Evolutionary conservation across 495 filamentous ascomycete species (phyloP), one percentile per base, ranked within the genome.

Genomic region (Daldinia vernicosa): DNA sequence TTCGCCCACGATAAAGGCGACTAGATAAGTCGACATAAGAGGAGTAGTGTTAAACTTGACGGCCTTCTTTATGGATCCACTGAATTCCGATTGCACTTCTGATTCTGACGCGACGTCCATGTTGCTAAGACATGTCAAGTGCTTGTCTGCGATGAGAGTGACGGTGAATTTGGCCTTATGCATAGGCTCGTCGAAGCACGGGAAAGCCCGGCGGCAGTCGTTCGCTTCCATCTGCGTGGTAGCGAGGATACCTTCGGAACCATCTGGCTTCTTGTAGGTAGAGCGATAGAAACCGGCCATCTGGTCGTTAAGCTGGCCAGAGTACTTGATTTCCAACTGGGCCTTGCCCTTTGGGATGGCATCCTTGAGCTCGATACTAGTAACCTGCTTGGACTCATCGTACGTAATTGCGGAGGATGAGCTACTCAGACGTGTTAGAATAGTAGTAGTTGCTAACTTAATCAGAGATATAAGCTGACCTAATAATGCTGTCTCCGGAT

Each of bases 151-250:
- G 65, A 93, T 86, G 45, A 93, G 83, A 2, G 91, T 93, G 65
- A 93, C 82, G 33, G 89, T 90, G 77, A 91, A 93, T 60, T 84
- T 85, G 53, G 91, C 88, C 79, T 93, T 93, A 58, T 93, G 82
- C 60, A 89, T 86, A 14, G 91, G 91, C 78, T 93, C 91, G 77
- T 93, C 91, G 76, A 92, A 93, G 78, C 91, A 92, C 8, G 91
- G 91, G 79, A 92, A 91, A 8, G 90, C 89, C 61, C 90, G 85
- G 67, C 90, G 81, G 35, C 90, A 91, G 79, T 93, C 91, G 33
- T 91, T 93, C 39, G 91, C 86, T 79, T 93, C 91, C 89, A 93
- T 92, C 84, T 93, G 91, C n/a, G 89, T 90, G 9, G 91, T 92
- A 35, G 90, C 91, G 77, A 93, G 74, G 71, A 89, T 85, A 52